Conservation (phyloP, 129 eudicot genomes). For the Dittrichia graveolens region DNA sequence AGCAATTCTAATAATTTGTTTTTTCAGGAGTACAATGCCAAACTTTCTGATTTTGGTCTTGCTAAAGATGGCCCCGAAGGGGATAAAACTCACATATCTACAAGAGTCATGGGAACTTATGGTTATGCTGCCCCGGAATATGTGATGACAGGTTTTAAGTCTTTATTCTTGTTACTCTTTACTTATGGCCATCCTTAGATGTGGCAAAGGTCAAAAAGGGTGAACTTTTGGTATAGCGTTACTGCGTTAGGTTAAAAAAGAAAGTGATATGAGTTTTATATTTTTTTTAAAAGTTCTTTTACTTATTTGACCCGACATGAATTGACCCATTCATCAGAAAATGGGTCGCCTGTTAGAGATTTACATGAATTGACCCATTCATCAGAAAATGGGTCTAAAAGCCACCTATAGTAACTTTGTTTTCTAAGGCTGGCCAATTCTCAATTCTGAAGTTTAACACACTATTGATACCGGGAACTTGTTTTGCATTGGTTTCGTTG, state of each 20-base stretch:
- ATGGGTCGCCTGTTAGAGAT: too few relatives aligned
- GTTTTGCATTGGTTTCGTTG: slow-evolving; percentile 17
- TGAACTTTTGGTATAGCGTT: too few relatives aligned
- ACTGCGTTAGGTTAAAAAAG: too few relatives aligned
- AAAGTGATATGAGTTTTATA: neutral
- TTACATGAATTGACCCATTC: neutral
- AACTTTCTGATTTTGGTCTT: slow-evolving; percentile 96
- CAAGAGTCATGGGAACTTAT: slow-evolving; percentile 98
- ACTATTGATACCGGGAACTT: neutral
- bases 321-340: too few relatives aligned
- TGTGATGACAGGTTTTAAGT: slow-evolving; percentile 74
- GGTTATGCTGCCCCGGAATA: slow-evolving; percentile 98
- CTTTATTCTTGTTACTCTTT: neutral
- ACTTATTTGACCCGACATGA: neutral
- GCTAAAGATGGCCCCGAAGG: slow-evolving; percentile 99
- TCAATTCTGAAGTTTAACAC: too few relatives aligned
- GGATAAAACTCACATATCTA: slow-evolving; percentile 92
- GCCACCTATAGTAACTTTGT: neutral
- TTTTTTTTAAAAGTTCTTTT: too few relatives aligned
- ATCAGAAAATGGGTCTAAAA: neutral
- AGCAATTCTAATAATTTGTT: slow-evolving; percentile 9
- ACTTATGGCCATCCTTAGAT: too few relatives aligned
- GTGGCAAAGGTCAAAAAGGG: too few relatives aligned
- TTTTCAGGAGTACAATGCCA: slow-evolving; percentile 87
- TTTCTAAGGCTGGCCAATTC: neutral